Percentiles rank a stretch among this genome's conserved stretches.
Evolutionary conservation across 352 stramenopile genomes (phyloP).

Genomic region (Hyaloperonospora brassicae): DNA sequence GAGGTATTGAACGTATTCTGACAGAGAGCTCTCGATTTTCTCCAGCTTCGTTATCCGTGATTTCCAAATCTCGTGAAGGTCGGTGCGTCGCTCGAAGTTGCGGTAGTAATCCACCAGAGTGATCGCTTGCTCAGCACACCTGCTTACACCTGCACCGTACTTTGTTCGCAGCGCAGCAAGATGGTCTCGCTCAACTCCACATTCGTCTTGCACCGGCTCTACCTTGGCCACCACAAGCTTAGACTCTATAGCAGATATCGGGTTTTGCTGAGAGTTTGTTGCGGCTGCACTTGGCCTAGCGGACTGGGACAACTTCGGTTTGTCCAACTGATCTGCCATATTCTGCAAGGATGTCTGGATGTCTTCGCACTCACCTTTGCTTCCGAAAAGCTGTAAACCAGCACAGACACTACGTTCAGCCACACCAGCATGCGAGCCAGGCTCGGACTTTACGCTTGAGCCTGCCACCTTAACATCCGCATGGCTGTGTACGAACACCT

Average conservation of each 20-base stretch:
- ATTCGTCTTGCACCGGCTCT: constrained; percentile 4
- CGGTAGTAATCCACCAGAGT: constrained; percentile 80
- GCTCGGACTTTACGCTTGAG: not conserved
- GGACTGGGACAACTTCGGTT: constrained; percentile 9
- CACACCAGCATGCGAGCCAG: not conserved
- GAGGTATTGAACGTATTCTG: constrained; percentile 56
- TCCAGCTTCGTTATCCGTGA: constrained; percentile 51
- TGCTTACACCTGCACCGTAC: constrained; percentile 48
- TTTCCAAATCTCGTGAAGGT: constrained; percentile 68
- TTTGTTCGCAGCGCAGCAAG: constrained; percentile 42
- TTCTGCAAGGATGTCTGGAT: constrained; percentile 43
- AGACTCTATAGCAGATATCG: constrained; percentile 1
- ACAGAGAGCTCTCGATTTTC: constrained; percentile 68
- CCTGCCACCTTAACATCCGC: not conserved
- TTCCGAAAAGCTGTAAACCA: constrained; percentile 31
- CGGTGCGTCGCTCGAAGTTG: constrained; percentile 62
- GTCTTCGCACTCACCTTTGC: constrained; percentile 33
- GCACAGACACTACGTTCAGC: not conserved
- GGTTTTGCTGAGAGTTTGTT: not conserved
- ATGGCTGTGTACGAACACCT: constrained; percentile 1
- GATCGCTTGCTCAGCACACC: constrained; percentile 69
- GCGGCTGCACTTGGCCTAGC: constrained; percentile 1
- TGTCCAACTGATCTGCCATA: constrained; percentile 19
- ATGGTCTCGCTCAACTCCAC: constrained; percentile 6
- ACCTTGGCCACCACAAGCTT: constrained; percentile 1